phyloP scores from a whole-genome alignment of 2,329 filamentous ascomycete species.

The Metarhizium brunneum region DNA sequence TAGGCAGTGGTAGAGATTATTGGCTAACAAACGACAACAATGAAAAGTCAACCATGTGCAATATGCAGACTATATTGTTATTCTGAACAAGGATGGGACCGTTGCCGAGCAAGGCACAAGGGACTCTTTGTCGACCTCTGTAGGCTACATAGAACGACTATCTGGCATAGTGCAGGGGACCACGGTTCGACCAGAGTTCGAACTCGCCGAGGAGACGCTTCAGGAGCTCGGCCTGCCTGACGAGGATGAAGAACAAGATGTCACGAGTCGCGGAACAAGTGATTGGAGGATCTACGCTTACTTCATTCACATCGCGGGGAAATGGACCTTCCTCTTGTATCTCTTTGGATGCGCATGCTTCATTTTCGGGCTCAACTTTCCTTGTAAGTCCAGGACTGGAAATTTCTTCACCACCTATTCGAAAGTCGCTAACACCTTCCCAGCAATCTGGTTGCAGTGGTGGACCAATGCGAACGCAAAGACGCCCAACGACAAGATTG shows the following conservation, averaged over 20 bases:
- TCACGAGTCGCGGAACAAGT: background rate
- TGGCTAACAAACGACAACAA: too few species aligned
- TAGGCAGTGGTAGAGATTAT: too few species aligned
- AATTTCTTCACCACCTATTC: too few species aligned
- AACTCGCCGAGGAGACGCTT: too few species aligned
- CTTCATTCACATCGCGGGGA: constrained; percentile 10
- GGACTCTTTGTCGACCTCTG: constrained; percentile 7
- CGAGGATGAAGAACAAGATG: too few species aligned
- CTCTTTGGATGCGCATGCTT: constrained; percentile 8
- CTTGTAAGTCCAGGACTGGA: constrained; percentile 3
- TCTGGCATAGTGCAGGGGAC: too few species aligned
- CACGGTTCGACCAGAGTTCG: too few species aligned
- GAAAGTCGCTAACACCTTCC: too few species aligned
- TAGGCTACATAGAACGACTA: too few species aligned
- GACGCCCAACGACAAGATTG: constrained; percentile 10
- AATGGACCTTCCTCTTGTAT: constrained; percentile 6
- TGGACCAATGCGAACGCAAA: constrained; percentile 13
- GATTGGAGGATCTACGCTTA: constrained; percentile 10
- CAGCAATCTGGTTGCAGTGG: constrained; percentile 16
- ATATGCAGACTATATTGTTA: constrained; percentile 15
- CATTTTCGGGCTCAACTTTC: constrained; percentile 12
- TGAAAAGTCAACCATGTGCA: constrained; percentile 9
- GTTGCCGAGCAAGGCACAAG: constrained; percentile 3
- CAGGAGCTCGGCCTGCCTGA: too few species aligned
- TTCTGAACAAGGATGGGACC: constrained; percentile 12